These are phyloP conservation scores for Hemerocallis citrina DNA, from an alignment of 106 monocot species.

Conservation along the genomic window DNA sequence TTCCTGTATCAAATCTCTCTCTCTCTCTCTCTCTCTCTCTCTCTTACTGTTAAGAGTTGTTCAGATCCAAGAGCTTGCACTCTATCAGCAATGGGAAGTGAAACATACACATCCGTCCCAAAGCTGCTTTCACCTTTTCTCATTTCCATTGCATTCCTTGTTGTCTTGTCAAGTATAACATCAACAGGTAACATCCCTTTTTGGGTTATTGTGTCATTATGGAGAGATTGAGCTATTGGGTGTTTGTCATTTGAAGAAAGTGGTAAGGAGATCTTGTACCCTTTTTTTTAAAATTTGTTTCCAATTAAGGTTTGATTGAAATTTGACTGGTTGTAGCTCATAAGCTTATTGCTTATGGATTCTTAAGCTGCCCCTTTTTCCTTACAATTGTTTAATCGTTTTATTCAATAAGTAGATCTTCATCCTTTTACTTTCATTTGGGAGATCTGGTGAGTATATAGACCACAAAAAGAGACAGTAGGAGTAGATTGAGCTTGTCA, in stretches of 20 bases:
- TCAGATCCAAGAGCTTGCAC: not conserved
- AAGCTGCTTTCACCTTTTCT: not conserved
- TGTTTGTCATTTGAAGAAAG: not conserved
- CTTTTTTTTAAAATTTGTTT: not conserved
- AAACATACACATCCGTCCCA: not conserved
- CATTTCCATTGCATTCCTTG: conserved; percentile 3
- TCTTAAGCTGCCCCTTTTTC: no score
- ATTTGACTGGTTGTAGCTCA: not conserved
- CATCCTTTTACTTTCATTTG: no score
- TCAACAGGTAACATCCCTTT: not conserved
- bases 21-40: not conserved
- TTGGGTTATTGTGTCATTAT: not conserved
- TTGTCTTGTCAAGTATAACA: conserved; percentile 3
- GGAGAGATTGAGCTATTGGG: not conserved
- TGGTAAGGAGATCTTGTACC: not conserved
- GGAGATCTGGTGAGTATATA: not conserved
- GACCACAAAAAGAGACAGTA: not conserved
- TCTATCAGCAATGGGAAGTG: conserved; percentile 7
- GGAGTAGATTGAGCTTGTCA: not conserved
- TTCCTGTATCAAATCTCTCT: no score
- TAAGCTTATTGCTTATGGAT: not conserved
- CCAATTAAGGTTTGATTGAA: not conserved
- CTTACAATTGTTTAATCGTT: no score
- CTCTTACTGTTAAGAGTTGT: not conserved
- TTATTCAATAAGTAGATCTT: no score